Percentiles rank a stretch among this genome's conserved stretches.
phyloP scores from a whole-genome alignment of 345 rosid genomes.

The Lepidium africanum region DNA sequence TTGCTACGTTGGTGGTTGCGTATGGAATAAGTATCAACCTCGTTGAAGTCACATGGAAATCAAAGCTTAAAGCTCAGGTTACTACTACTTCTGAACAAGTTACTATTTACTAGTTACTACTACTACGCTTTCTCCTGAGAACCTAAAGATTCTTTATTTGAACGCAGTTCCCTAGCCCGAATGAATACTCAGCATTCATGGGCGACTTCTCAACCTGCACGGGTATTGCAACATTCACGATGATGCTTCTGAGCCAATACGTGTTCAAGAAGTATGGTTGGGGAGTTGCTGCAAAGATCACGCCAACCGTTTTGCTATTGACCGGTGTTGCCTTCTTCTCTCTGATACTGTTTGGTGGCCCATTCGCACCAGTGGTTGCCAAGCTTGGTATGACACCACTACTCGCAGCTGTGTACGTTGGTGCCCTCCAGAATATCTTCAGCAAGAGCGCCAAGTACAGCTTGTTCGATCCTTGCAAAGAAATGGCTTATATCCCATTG shows the following conservation, averaged over 20 bases:
- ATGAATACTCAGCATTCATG: slow-evolving; percentile 95
- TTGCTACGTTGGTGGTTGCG: slow-evolving; percentile 95
- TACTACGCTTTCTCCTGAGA: not conserved
- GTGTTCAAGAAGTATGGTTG: slow-evolving; percentile 85
- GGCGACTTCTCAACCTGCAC: slow-evolving; percentile 96
- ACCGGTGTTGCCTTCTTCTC: slow-evolving; percentile 96
- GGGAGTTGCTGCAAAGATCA: slow-evolving; percentile 94
- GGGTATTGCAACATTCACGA: slow-evolving; percentile 79
- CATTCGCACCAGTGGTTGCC: slow-evolving; percentile 60
- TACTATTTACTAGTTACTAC: not conserved
- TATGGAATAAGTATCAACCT: slow-evolving; percentile 98
- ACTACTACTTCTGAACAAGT: not conserved
- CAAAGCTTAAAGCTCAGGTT: slow-evolving; percentile 99
- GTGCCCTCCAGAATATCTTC: slow-evolving; percentile 98
- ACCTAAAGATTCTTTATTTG: not conserved
- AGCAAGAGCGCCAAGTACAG: slow-evolving; percentile 99
- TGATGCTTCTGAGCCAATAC: slow-evolving; percentile 92
- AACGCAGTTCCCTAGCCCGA: slow-evolving; percentile 90
- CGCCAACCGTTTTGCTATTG: slow-evolving; percentile 78
- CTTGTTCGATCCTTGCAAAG: slow-evolving; percentile 97
- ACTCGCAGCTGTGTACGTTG: slow-evolving; percentile 94
- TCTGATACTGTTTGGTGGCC: slow-evolving; percentile 65
- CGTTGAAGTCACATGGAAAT: slow-evolving; percentile 98
- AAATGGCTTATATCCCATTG: slow-evolving; percentile 95
- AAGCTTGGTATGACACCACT: slow-evolving; percentile 90